Base-by-base conservation (phyloP, 2,329 filamentous ascomycete species). In the Ceratocystis diversiconidia region DNA sequence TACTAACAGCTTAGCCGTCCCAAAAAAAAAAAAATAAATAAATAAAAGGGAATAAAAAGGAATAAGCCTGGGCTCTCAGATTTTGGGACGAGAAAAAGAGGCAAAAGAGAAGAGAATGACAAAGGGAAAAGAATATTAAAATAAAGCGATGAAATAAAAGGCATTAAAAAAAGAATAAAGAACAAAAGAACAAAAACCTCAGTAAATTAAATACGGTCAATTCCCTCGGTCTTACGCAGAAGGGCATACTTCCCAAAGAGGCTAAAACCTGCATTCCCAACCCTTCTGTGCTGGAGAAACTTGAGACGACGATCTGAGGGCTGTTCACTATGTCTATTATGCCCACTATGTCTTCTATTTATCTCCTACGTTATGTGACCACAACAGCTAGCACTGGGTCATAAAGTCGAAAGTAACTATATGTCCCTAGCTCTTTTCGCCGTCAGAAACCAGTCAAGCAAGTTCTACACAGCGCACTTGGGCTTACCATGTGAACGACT, bases 261-360 rank as follows among this genome's bases (percentile, higher is more conserved):
- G 48, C 25, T 52, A 52, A 52, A 52, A 5, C 48, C 15, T 28
- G 12, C 19, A 25, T 5, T 25, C 48, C 48, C 25, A 22, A 28
- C 8, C 48, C 48, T 22, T 22, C 48, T 22, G 8, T 50, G 8
- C 48, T 50, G 8, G n/a, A 52, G 22, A 41, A 41, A 52, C 48
- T 52, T 52, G 48, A 52, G 48, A 52, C 48, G 48, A 52, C 48
- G 48, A 52, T 52, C 48, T 52, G 22, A 52, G 48, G 48, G 48
- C 48, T 22, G 22, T 52, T 52, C 19, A 1, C 7, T 25, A 12
- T 41, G 10, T 50, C 48, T 52, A 50, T 50, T 25, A 36, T 50
- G 19, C n/a, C 12, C 48, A 25, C 48, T 10, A 2, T 50, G 8
- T 28, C 19, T 52, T 28, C 32, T 41, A 15, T 12, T 41, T 41